These are phyloP conservation scores for Yarrowia sp. DNA, from an alignment of 805 yeast genomes.

Conservation along the genomic window DNA sequence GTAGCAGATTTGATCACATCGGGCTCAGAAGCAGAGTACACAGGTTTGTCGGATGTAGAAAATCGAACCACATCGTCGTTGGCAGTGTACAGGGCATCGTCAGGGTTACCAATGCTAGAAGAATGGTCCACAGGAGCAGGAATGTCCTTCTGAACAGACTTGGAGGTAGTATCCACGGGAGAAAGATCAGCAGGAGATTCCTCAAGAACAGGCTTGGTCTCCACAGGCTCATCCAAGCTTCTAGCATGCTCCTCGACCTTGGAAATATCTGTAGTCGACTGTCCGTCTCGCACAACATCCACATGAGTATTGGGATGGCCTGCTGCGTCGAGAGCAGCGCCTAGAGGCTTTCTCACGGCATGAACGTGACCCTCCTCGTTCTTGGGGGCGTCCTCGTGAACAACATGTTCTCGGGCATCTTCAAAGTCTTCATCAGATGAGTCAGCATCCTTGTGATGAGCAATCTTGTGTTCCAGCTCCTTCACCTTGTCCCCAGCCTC, in stretches of 20 bases:
- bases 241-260: neutral
- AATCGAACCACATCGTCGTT: neutral
- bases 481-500: neutral
- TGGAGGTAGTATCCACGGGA: neutral
- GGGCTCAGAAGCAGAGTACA: neutral
- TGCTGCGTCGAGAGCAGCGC: neutral
- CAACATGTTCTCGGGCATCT: neutral
- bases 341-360: neutral
- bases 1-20: conserved; percentile 7
- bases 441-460: neutral
- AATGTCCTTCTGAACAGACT: neutral
- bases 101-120: neutral
- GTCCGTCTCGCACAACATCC: neutral
- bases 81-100: neutral
- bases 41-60: neutral
- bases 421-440: conserved; percentile 4
- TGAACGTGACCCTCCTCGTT: neutral
- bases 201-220: neutral
- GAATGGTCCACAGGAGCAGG: neutral
- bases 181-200: neutral
- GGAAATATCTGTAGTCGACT: neutral
- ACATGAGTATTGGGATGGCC: neutral
- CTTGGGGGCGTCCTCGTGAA: neutral
- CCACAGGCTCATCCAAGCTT: neutral
- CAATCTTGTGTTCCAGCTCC: neutral